phyloP scores from a whole-genome alignment of 306 rosid species.

The Quercus dentata region DNA sequence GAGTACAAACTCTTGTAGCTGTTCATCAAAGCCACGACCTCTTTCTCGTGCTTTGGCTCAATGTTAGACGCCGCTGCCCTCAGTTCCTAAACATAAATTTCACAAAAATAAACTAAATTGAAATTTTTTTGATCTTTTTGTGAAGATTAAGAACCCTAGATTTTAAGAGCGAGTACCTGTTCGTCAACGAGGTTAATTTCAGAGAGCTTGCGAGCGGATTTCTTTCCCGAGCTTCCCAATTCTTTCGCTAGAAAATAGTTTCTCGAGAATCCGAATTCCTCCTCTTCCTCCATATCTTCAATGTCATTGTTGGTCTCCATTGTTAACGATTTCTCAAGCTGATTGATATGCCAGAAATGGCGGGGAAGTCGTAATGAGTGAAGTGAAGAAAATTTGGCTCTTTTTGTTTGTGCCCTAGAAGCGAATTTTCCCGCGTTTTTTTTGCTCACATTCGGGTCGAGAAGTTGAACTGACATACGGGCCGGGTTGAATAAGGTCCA shows the following conservation, averaged over 20 bases:
- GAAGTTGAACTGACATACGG: background rate
- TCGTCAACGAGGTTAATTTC: conserved; percentile 75
- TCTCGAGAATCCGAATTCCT: conserved; percentile 67
- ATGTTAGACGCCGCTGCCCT: conserved; percentile 54
- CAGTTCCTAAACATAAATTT: conserved; percentile 48
- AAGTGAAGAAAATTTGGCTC: background rate
- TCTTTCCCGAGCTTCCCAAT: conserved; percentile 56
- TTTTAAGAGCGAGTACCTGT: conserved; percentile 40
- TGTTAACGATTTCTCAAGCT: background rate
- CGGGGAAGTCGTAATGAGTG: no score
- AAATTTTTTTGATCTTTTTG: background rate
- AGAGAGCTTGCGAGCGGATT: conserved; percentile 62
- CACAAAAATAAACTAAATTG: background rate
- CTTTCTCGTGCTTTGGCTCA: conserved; percentile 75
- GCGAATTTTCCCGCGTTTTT: conserved; percentile 24
- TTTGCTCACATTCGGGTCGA: background rate
- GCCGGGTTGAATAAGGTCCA: background rate
- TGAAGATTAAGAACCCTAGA: background rate
- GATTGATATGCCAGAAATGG: background rate
- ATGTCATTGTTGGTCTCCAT: conserved; percentile 50
- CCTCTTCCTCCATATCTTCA: conserved; percentile 63
- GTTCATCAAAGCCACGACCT: conserved; percentile 40
- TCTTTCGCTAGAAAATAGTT: conserved; percentile 89
- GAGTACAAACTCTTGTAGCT: conserved; percentile 53
- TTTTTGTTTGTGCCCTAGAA: background rate